Evolutionary conservation across 1,139 yeast genomes (phyloP), one percentile per base, ranked within the genome.

Genomic region (Lodderomyces metapsilosis): DNA sequence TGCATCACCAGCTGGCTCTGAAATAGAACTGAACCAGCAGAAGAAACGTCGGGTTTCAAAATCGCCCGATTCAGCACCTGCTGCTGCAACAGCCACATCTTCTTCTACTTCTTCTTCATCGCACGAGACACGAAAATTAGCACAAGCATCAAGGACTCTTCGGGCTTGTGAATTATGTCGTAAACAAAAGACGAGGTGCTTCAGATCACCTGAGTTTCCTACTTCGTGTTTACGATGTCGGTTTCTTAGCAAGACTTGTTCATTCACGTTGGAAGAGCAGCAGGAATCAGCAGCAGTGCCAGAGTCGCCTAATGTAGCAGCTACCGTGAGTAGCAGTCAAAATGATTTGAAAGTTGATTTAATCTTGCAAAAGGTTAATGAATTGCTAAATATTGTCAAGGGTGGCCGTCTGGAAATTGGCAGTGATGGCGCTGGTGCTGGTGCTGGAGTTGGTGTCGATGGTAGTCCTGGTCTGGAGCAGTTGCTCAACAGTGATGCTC

Each of bases 141-240:
- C 59, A 1, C 67, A 63, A 51, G 69, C 71, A 0, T 66, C 78
- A 1, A 53, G 86, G 38, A 78, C 82, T 0, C 55, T 75, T 4
- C 68, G 68, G 47, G 88, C 88, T 0, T 82, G 88, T 54, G 72
- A 70, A 3, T 58, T 66, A 17, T 82, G 88, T 53, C 64, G 88
- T 30, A 71, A 64, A 47, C 85, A 78, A 53, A 82, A 82, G 58
- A 80, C 87, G 1, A 58, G 85, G 42, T 82, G 88, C 51, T 72
- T 82, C 49, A 66, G 80, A 37, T 67, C 79, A 1, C 61, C 68
- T 15, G 71, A 68, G 8, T 62, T 62, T 37, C 63, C 76, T 2
- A 53, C 63, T 12, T 66, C 78, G 4, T 82, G 88, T 57, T 59
- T 81, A 31, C 57, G 88, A 25, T 82, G 88, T 50, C 55, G 68